phyloP scores from a whole-genome alignment of 805 yeast species.

The Zygosaccharomyces gambellarensis region DNA sequence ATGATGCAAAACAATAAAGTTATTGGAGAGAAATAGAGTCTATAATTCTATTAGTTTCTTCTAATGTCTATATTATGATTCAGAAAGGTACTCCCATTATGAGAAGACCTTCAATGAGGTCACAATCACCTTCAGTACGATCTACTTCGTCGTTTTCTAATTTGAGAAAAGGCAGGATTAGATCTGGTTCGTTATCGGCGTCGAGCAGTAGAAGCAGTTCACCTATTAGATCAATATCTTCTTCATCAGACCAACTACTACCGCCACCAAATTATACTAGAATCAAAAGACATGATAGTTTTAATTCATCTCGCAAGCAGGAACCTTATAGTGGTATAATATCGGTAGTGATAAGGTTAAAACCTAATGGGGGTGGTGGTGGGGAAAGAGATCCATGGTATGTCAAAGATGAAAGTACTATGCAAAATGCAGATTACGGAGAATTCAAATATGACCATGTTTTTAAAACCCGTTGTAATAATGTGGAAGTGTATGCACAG shows the following conservation, averaged over 20 bases:
- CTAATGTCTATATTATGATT: slow-evolving; percentile 10
- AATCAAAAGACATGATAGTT: neutral
- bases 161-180: slow-evolving; percentile 10
- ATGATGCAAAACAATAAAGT: neutral
- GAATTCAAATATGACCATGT: slow-evolving; percentile 76
- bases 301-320: slow-evolving; percentile 6
- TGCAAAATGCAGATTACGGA: slow-evolving; percentile 57
- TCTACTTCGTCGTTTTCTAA: slow-evolving; percentile 19
- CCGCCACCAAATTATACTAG: slow-evolving; percentile 1
- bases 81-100: slow-evolving; percentile 21
- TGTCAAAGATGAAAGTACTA: slow-evolving; percentile 25
- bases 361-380: slow-evolving; percentile 43
- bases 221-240: slow-evolving; percentile 13
- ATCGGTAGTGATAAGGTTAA: slow-evolving; percentile 71
- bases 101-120: slow-evolving; percentile 19
- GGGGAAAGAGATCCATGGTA: slow-evolving; percentile 33
- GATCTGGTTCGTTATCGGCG: slow-evolving; percentile 11
- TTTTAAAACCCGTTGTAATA: slow-evolving; percentile 52
- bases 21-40: neutral
- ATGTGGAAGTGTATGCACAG: slow-evolving; percentile 54
- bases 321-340: slow-evolving; percentile 52
- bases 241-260: slow-evolving; percentile 7
- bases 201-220: slow-evolving; percentile 15
- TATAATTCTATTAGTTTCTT: neutral
- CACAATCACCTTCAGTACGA: slow-evolving; percentile 21